Evolutionary conservation across 208 protist species (phyloP).

Genomic region (Trypanosoma cruzi): DNA sequence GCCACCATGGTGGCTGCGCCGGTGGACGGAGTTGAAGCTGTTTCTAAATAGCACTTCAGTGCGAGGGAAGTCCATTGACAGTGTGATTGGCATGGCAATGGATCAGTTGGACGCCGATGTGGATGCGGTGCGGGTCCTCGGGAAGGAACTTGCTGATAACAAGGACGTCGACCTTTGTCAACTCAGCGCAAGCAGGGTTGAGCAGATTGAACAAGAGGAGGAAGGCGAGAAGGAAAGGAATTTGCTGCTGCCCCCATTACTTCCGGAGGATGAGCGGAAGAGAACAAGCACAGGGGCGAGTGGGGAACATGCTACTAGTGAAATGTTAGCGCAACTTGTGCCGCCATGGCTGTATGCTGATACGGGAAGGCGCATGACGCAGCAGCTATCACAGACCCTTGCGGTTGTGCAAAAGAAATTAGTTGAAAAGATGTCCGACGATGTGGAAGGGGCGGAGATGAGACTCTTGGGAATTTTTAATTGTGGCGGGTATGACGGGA

Average conservation of each 20-base stretch:
- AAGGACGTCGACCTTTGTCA: constrained; percentile 21
- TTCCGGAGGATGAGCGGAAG: background rate
- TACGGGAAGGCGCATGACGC: constrained; percentile 34
- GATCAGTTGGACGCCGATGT: constrained; percentile 38
- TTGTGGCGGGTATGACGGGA: constrained; percentile 52
- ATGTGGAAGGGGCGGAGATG: background rate
- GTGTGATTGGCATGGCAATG: constrained; percentile 32
- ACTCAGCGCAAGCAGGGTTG: constrained; percentile 2
- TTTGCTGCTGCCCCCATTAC: background rate
- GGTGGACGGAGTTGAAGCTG: constrained; percentile 44
- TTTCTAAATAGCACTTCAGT: constrained; percentile 37
- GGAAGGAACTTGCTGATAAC: constrained; percentile 21
- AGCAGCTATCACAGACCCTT: constrained; percentile 24
- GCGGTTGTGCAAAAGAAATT: background rate
- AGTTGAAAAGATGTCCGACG: background rate
- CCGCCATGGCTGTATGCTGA: constrained; percentile 59
- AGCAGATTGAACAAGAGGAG: constrained; percentile 1
- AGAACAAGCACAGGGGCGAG: background rate
- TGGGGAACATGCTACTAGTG: background rate
- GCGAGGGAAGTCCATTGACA: background rate
- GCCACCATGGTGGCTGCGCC: constrained; percentile 50
- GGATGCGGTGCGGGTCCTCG: constrained; percentile 28
- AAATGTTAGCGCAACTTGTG: constrained; percentile 44
- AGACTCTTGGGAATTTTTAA: constrained; percentile 38
- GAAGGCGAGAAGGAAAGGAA: constrained; percentile 12